Evolutionary conservation across 2,329 filamentous ascomycete species (phyloP).

Genomic region (Cladophialophora psammophila): DNA sequence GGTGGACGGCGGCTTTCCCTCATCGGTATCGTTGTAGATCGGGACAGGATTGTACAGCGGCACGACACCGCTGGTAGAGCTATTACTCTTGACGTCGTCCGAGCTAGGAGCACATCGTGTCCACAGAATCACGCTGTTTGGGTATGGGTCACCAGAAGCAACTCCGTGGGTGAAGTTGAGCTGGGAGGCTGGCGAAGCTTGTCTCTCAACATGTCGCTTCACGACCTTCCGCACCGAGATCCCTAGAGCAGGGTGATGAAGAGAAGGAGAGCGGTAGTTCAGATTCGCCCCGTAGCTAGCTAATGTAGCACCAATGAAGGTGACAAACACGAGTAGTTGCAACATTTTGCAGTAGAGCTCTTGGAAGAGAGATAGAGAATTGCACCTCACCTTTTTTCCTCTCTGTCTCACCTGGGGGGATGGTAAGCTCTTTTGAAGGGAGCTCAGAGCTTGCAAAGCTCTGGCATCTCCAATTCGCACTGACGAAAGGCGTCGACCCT

Average conservation of each 20-base stretch:
- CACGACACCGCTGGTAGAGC: conserved; percentile 64
- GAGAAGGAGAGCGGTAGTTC: conserved; percentile 73
- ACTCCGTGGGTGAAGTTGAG: conserved; percentile 72
- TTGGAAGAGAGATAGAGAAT: not conserved
- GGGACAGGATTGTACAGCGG: conserved; percentile 58
- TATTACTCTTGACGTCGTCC: conserved; percentile 58
- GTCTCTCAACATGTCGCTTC: conserved; percentile 60
- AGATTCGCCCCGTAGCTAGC: conserved; percentile 57
- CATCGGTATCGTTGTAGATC: conserved; percentile 57
- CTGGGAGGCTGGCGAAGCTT: conserved; percentile 54
- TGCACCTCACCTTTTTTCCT: conserved; percentile 10
- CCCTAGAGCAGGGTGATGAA: conserved; percentile 68
- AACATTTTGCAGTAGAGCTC: conserved; percentile 27
- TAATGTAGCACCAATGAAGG: conserved; percentile 26
- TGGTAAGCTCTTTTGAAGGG: conserved; percentile 3
- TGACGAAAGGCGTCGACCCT: conserved; percentile 2
- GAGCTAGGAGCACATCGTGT: conserved; percentile 51
- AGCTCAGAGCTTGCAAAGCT: conserved; percentile 18
- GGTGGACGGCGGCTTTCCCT: conserved; percentile 62
- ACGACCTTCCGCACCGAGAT: conserved; percentile 69
- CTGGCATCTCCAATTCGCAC: conserved; percentile 6
- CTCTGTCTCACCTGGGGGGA: conserved; percentile 1
- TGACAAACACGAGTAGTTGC: conserved; percentile 27
- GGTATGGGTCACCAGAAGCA: conserved; percentile 56
- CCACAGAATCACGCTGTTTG: conserved; percentile 55